These are phyloP conservation scores for Rhytidhysteron rufulum DNA, from an alignment of 2,329 filamentous ascomycete species.

Conservation along the genomic window DNA sequence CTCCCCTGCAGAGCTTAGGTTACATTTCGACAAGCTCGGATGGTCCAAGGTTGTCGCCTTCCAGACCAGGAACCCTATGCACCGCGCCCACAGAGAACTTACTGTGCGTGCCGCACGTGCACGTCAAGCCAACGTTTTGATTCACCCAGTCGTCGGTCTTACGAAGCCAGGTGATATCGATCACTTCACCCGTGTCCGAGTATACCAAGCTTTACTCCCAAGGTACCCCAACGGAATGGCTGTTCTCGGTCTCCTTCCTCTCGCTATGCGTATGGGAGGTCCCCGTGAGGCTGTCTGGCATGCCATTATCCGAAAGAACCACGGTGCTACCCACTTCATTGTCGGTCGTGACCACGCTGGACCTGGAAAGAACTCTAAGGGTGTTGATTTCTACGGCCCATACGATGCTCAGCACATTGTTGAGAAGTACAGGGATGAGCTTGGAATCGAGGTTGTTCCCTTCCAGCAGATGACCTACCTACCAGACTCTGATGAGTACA, in stretches of 20 bases:
- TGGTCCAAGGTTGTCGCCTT: conserved; percentile 98
- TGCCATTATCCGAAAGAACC: conserved; percentile 99
- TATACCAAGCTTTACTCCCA: conserved; percentile 94
- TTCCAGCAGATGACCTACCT: conserved; percentile 99
- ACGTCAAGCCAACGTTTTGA: conserved; percentile 96
- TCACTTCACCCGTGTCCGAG: conserved; percentile 98
- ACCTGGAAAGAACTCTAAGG: conserved; percentile 96
- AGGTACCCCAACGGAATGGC: conserved; percentile 99
- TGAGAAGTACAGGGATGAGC: conserved; percentile 93
- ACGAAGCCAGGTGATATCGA: conserved; percentile 99
- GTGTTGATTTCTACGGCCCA: conserved; percentile 94
- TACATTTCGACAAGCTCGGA: conserved; percentile 99
- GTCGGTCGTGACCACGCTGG: conserved; percentile 97
- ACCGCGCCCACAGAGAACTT: conserved; percentile 95
- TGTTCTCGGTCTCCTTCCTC: conserved; percentile 85
- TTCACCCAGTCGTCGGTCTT: conserved; percentile 96
- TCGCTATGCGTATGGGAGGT: conserved; percentile 99
- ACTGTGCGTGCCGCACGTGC: conserved; percentile 94
- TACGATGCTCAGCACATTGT: conserved; percentile 97
- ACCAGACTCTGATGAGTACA: conserved; percentile 95
- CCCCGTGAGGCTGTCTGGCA: conserved; percentile 99
- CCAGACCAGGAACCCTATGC: conserved; percentile 99
- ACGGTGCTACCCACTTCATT: conserved; percentile 98
- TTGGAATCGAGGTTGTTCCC: conserved; percentile 96
- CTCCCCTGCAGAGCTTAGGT: conserved; percentile 88